phyloP scores from a whole-genome alignment of 1,284 basidiomycete genomes.

The Schizophyllum amplum region DNA sequence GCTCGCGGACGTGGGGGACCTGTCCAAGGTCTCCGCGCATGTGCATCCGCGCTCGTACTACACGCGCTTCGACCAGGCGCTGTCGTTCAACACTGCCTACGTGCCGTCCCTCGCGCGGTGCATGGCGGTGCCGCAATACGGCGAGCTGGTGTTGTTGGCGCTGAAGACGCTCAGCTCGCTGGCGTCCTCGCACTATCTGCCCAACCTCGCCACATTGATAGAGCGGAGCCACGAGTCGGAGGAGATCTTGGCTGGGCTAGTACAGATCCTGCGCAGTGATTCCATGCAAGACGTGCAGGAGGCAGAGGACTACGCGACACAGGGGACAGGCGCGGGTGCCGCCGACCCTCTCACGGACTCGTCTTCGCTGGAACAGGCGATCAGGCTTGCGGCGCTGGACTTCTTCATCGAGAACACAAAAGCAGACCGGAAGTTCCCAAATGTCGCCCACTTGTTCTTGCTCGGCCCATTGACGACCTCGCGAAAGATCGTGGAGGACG shows the following conservation, averaged over 20 bases:
- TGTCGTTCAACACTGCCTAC: conserved; percentile 69
- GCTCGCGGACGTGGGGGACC: conserved; percentile 54
- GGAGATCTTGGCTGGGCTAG: conserved; percentile 79
- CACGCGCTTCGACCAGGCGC: conserved; percentile 71
- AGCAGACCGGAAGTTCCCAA: conserved; percentile 63
- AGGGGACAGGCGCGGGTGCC: conserved; percentile 64
- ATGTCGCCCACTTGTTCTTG: conserved; percentile 85
- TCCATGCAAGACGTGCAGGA: conserved; percentile 49
- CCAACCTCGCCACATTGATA: conserved; percentile 72
- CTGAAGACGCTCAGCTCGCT: conserved; percentile 76
- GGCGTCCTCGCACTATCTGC: conserved; percentile 47
- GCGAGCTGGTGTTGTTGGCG: conserved; percentile 71
- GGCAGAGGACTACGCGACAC: conserved; percentile 50
- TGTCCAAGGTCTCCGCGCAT: conserved; percentile 41
- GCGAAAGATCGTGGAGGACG: conserved; percentile 58
- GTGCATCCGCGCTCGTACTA: conserved; percentile 62
- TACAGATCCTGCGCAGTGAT: conserved; percentile 59
- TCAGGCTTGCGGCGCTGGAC: conserved; percentile 77
- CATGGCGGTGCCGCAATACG: conserved; percentile 63
- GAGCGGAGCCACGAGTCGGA: conserved; percentile 81
- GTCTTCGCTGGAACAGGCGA: conserved; percentile 55
- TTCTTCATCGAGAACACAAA: conserved; percentile 78
- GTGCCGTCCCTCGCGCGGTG: conserved; percentile 83
- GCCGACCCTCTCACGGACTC: conserved; percentile 37
- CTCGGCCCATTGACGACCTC: conserved; percentile 54